Percentiles rank a stretch among this genome's conserved stretches.
Conservation (phyloP, 441 rosid species). For the Gossypium schwendimanii region DNA sequence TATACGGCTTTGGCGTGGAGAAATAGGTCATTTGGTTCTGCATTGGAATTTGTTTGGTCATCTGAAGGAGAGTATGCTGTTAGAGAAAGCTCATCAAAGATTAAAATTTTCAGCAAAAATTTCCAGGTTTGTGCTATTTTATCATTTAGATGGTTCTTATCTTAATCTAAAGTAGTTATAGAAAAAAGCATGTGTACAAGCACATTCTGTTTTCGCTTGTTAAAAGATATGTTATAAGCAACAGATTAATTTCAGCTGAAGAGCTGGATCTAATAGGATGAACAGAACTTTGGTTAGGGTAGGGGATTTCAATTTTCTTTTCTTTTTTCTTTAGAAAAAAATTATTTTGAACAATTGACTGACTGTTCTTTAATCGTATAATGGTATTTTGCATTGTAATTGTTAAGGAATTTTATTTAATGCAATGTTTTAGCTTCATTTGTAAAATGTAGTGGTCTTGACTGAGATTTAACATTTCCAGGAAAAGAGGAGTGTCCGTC, state of each 20-base stretch:
- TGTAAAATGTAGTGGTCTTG: constrained; percentile 7
- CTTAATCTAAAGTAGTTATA: neutral
- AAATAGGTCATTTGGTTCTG: constrained; percentile 96
- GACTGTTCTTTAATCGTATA: neutral
- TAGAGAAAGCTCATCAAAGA: constrained; percentile 90
- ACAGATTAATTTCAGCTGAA: neutral
- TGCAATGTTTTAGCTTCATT: neutral
- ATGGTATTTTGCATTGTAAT: neutral
- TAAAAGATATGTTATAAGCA: neutral
- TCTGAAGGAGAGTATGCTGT: constrained; percentile 97
- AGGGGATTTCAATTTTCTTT: neutral
- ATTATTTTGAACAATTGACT: neutral
- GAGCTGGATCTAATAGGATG: neutral
- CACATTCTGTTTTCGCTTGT: neutral
- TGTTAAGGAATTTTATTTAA: neutral
- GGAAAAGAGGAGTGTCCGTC: constrained; percentile 88
- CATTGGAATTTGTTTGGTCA: constrained; percentile 94
- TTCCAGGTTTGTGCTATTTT: constrained; percentile 63
- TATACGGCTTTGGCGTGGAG: constrained; percentile 99
- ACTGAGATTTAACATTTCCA: constrained; percentile 34
- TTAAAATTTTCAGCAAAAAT: constrained; percentile 85
- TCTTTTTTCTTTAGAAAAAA: neutral
- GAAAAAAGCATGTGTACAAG: neutral
- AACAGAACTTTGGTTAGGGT: neutral
- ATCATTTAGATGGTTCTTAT: neutral